Conservation (phyloP, 2,329 filamentous ascomycete species). For the Pezicula carpinea region DNA sequence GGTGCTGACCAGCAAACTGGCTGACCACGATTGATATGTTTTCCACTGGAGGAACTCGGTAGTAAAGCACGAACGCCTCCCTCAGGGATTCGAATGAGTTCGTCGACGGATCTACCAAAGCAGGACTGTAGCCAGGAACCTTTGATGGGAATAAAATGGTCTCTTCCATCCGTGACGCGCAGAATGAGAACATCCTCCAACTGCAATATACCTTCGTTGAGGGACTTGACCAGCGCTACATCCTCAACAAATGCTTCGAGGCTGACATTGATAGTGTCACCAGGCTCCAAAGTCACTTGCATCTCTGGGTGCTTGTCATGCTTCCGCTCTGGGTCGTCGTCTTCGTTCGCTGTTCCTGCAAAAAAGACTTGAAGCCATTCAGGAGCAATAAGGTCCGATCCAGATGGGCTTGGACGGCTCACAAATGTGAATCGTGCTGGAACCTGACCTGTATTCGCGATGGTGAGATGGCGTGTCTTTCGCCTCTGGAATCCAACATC, state of each 20-base stretch:
- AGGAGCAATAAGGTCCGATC: conserved; percentile 39
- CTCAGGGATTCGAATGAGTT: conserved; percentile 81
- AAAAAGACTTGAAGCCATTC: conserved; percentile 71
- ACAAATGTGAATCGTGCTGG: conserved; percentile 76
- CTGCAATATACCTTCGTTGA: conserved; percentile 63
- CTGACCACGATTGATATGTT: conserved; percentile 39
- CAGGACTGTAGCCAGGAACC: conserved; percentile 77
- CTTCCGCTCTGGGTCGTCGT: conserved; percentile 13
- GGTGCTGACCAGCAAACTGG: conserved; percentile 75
- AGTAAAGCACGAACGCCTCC: conserved; percentile 64
- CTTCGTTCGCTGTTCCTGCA: conserved; percentile 42
- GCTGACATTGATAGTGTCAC: conserved; percentile 70
- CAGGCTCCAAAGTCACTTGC: conserved; percentile 69
- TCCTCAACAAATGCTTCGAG: conserved; percentile 64
- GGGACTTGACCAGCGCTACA: conserved; percentile 55
- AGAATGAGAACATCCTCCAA: conserved; percentile 88
- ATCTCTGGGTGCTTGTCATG: conserved; percentile 11
- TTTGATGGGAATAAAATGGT: conserved; percentile 83
- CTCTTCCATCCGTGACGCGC: conserved; percentile 75
- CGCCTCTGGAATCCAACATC: conserved; percentile 64
- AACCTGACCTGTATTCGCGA: conserved; percentile 89
- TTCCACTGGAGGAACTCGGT: conserved; percentile 11
- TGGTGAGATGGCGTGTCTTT: conserved; percentile 65
- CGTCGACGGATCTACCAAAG: conserved; percentile 81
- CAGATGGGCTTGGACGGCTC: conserved; percentile 62